Evolutionary conservation across 371 early-diverging fungal genomes (phyloP), one percentile per base, ranked within the genome.

Genomic region (Mortierella sp.): DNA sequence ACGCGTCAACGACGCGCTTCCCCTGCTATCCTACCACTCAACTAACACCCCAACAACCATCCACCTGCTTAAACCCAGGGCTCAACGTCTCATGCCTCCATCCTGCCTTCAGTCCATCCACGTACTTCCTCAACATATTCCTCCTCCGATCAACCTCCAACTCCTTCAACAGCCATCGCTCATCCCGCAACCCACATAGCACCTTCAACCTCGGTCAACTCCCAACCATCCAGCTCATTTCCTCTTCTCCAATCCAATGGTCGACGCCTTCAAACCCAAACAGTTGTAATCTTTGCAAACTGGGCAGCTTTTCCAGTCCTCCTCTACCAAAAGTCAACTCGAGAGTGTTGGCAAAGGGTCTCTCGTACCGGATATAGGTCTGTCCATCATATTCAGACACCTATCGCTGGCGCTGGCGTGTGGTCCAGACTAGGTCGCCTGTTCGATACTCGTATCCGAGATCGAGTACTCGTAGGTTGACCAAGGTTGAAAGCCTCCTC

Each of bases 191-290:
- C 8, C 57, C 13, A n/a, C 57, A 2, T 28, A n/a, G 2, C 28
- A 28, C 57, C 26, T 28, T 11, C 57, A 57, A 11, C 26, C 28
- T 57, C 26, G 11, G 13, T 14, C 57, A 57, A 26, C 11, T 26
- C 57, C 14, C 28, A 8, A 28, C 57, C 57, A 57, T 26, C 57
- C 57, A 57, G n/a, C 28, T 14, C 57, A 28, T 10, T 51, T 75
- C 76, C 44, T 9, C n/a, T 43, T 48, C 48, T 19, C 76, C 70
- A 51, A 75, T 64, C 55, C 37, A 9, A n/a, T 69, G 50, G 26
- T 75, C 53, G 8, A 24, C n/a, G 1, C 40, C 40, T 24, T 54
- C 40, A 40, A 69, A 48, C 13, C 46, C 76, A 51, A 51, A 53
- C 76, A 70, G 6, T 40, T 43, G 28, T 28, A 75, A 55, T 14